Percentiles rank a stretch among this genome's conserved stretches.
These are phyloP conservation scores for Silene coronaria DNA, from an alignment of 179 eudicot species.

Conservation along the genomic window DNA sequence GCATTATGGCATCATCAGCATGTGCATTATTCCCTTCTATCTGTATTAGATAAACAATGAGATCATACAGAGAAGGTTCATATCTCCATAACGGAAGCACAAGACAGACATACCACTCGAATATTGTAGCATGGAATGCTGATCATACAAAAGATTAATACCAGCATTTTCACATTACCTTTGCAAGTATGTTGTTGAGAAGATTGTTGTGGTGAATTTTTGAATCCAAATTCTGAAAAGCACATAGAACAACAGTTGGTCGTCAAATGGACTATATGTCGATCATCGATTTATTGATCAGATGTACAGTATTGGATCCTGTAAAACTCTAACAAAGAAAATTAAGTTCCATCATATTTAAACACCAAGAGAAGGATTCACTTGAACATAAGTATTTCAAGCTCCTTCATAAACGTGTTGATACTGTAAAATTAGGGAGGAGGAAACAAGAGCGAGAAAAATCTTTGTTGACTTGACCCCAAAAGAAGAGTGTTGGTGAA, in stretches of 20 bases:
- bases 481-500: not conserved
- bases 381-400: not conserved
- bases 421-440: not conserved
- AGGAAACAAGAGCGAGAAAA: not conserved
- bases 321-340: not conserved
- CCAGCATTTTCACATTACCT: constrained; percentile 38
- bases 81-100: not conserved
- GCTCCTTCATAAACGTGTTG: not conserved
- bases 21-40: constrained; percentile 90
- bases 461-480: not conserved
- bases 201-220: constrained; percentile 98
- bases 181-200: constrained; percentile 90
- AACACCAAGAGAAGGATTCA: not conserved
- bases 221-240: constrained; percentile 85
- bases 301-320: not conserved
- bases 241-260: constrained; percentile 10
- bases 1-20: constrained; percentile 98
- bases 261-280: not conserved
- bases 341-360: too few relatives aligned
- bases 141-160: not conserved
- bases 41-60: constrained; percentile 39
- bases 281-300: not conserved
- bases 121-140: not conserved
- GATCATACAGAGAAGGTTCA: not conserved
- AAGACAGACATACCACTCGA: not conserved